These are phyloP conservation scores for Mortierella sp. DNA, from an alignment of 371 early-diverging fungal species.

Conservation along the genomic window DNA sequence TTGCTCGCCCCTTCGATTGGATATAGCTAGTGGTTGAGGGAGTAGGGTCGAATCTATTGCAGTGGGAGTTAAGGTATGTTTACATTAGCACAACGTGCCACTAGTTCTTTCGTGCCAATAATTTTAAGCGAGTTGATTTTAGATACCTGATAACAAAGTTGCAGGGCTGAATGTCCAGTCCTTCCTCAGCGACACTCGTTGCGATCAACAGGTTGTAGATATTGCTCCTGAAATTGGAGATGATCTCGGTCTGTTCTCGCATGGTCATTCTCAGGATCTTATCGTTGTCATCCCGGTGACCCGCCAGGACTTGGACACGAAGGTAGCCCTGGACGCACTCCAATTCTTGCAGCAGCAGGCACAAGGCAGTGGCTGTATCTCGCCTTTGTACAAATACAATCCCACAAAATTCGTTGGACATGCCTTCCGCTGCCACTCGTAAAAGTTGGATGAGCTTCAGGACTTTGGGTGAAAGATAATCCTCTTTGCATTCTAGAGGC, in stretches of 20 bases:
- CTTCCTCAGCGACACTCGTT: conserved; percentile 97
- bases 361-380: conserved; percentile 77
- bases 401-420: conserved; percentile 74
- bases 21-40: conserved; percentile 82
- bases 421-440: conserved; percentile 56
- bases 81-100: neutral
- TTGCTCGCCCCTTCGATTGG: conserved; percentile 96
- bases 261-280: conserved; percentile 68
- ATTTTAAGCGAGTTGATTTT: neutral
- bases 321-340: conserved; percentile 64
- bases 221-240: conserved; percentile 79
- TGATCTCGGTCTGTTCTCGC: conserved; percentile 72
- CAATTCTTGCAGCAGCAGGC: conserved; percentile 65
- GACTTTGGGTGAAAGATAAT: conserved; percentile 72
- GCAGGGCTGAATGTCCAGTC: conserved; percentile 96
- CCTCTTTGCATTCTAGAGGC: conserved; percentile 1
- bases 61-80: neutral
- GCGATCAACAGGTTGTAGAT: conserved; percentile 85
- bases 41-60: conserved; percentile 81
- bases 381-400: conserved; percentile 88
- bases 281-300: conserved; percentile 62
- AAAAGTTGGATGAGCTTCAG: conserved; percentile 65
- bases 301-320: conserved; percentile 73
- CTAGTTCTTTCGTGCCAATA: neutral
- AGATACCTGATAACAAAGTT: conserved; percentile 88